These are phyloP conservation scores for Syzygium aromaticum DNA, from an alignment of 345 rosid genomes.

Conservation along the genomic window DNA sequence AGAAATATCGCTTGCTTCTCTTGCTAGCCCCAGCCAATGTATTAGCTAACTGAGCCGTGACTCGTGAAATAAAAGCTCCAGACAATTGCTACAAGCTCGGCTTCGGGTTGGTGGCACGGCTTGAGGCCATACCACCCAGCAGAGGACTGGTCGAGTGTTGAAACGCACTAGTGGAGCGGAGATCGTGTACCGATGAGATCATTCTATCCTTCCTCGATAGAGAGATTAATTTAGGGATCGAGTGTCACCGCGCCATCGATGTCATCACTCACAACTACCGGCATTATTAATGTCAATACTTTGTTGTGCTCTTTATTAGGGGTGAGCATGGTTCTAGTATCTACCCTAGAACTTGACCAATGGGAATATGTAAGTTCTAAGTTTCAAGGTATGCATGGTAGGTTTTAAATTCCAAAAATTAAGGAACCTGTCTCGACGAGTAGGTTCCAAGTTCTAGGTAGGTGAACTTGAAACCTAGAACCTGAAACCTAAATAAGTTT, in stretches of 20 bases:
- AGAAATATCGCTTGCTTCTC: background rate
- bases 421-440: too few relatives aligned
- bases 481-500: too few relatives aligned
- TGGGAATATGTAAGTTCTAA: too few relatives aligned
- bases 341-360: too few relatives aligned
- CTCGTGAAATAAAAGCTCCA: background rate
- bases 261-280: constrained; percentile 46
- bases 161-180: constrained; percentile 45
- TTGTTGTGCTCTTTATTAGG: background rate
- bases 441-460: too few relatives aligned
- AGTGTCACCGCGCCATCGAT: constrained; percentile 47
- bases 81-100: background rate
- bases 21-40: background rate
- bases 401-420: too few relatives aligned
- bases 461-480: too few relatives aligned
- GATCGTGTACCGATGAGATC: constrained; percentile 62
- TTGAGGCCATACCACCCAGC: background rate
- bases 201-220: constrained; percentile 50
- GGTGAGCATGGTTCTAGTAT: too few relatives aligned
- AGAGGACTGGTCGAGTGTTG: constrained; percentile 46
- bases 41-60: background rate
- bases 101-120: background rate
- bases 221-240: constrained; percentile 31
- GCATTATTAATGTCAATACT: constrained; percentile 10
- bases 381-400: too few relatives aligned